These are phyloP conservation scores for Paracorniculantispora psalliotae DNA, from an alignment of 2,329 filamentous ascomycete genomes.

Conservation along the genomic window DNA sequence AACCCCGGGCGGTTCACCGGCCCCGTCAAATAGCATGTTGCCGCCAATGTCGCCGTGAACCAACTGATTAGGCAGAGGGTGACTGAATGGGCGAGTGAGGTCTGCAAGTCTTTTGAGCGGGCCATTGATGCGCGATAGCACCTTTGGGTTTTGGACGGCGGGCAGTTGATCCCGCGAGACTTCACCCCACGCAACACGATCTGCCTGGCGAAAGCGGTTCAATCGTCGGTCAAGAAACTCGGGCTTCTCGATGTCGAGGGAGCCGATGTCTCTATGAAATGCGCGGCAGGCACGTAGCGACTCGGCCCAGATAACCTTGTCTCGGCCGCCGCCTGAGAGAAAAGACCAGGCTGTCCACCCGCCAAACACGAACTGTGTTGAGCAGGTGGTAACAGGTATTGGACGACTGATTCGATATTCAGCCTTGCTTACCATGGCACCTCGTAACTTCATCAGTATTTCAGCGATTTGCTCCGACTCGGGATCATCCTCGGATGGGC, in stretches of 20 bases:
- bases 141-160: neutral
- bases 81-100: neutral
- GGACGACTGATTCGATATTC: neutral
- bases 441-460: neutral
- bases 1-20: conserved; percentile 2
- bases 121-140: neutral
- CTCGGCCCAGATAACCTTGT: neutral
- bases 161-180: neutral
- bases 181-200: conserved; percentile 12
- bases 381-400: neutral
- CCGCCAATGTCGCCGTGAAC: conserved; percentile 14
- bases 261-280: neutral
- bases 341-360: neutral
- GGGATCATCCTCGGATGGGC: neutral
- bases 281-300: neutral
- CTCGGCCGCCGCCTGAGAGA: neutral
- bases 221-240: neutral
- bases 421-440: neutral
- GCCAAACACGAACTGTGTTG: neutral
- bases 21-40: conserved; percentile 13
- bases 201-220: conserved; percentile 13
- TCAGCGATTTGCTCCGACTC: neutral
- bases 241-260: neutral
- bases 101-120: neutral
- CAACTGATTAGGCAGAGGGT: neutral